phyloP scores from a whole-genome alignment of 108 stramenopile species.

The Stephanodiscus triporus region DNA sequence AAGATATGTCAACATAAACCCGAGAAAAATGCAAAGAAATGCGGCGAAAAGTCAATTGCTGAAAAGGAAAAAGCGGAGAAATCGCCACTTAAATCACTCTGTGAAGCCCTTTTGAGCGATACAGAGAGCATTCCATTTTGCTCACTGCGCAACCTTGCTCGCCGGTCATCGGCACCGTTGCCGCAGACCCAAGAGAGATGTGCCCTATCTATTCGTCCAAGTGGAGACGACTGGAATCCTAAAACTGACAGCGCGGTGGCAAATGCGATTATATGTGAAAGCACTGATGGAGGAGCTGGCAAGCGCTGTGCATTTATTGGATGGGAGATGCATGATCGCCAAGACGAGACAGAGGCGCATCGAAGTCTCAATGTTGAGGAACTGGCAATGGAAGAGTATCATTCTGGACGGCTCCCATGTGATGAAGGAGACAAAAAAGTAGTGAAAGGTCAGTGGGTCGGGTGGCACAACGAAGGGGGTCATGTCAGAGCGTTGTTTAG shows the following conservation, averaged over 20 bases:
- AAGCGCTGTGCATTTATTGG: slow-evolving; percentile 77
- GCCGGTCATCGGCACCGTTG: slow-evolving; percentile 68
- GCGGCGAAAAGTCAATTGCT: slow-evolving; percentile 2
- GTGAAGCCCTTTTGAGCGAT: slow-evolving; percentile 12
- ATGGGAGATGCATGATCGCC: slow-evolving; percentile 55
- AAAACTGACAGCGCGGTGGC: slow-evolving; percentile 72
- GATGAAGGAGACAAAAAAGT: slow-evolving; percentile 14
- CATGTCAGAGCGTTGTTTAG: slow-evolving; percentile 76
- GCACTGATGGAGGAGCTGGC: slow-evolving; percentile 29
- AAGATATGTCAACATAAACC: slow-evolving; percentile 17
- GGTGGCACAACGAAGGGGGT: slow-evolving; percentile 86
- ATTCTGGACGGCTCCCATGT: slow-evolving; percentile 62
- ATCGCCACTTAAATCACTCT: slow-evolving; percentile 24
- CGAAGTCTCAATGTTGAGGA: slow-evolving; percentile 82
- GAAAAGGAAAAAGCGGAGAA: slow-evolving; percentile 29
- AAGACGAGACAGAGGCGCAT: slow-evolving; percentile 22
- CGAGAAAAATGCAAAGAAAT: slow-evolving; percentile 7
- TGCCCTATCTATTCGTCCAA: slow-evolving; percentile 60
- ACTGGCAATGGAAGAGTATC: slow-evolving; percentile 81
- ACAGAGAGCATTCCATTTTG: slow-evolving; percentile 66
- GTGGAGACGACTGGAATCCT: slow-evolving; percentile 76
- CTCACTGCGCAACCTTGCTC: slow-evolving; percentile 63
- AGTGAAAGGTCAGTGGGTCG: slow-evolving; percentile 62
- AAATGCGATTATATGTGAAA: slow-evolving; percentile 59
- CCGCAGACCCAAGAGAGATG: slow-evolving; percentile 51